phyloP scores from a whole-genome alignment of 2,329 filamentous ascomycete species.

The Thermoascus crustaceus region DNA sequence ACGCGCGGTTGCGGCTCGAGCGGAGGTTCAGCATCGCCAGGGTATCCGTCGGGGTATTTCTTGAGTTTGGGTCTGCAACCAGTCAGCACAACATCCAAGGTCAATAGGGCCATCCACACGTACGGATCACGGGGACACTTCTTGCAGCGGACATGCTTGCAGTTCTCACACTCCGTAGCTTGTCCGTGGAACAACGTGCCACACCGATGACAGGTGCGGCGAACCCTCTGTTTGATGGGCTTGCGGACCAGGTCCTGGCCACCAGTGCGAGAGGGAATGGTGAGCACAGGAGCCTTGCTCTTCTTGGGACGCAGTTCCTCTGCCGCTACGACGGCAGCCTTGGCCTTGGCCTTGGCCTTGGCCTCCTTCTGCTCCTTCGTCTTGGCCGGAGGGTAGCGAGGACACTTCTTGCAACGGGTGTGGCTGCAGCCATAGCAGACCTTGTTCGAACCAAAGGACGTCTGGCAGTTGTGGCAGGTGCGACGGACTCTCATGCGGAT shows the following conservation, averaged over 20 bases:
- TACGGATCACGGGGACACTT: constrained; percentile 75
- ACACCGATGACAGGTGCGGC: constrained; percentile 71
- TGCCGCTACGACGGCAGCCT: constrained; percentile 17
- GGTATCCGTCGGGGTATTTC: constrained; percentile 39
- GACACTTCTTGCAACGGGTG: constrained; percentile 70
- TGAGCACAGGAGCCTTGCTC: constrained; percentile 19
- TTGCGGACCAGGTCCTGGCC: constrained; percentile 65
- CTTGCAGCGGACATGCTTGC: constrained; percentile 66
- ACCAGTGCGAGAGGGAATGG: constrained; percentile 56
- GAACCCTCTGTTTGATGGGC: constrained; percentile 62
- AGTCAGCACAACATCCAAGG: constrained; percentile 10
- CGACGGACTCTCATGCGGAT: constrained; percentile 42
- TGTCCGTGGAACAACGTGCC: constrained; percentile 51
- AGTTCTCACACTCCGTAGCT: constrained; percentile 58
- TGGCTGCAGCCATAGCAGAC: constrained; percentile 72
- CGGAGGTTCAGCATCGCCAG: constrained; percentile 35
- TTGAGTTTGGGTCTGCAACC: constrained; percentile 27
- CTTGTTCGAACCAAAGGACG: constrained; percentile 63
- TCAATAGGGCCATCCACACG: constrained; percentile 29
- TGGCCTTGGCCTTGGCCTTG: constrained; percentile 34
- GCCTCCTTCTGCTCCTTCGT: constrained; percentile 50
- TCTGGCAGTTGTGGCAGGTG: constrained; percentile 72
- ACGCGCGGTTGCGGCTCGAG: constrained; percentile 26
- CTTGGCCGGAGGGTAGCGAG: constrained; percentile 62
- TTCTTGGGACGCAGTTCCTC: constrained; percentile 36